Evolutionary conservation across 2,329 filamentous ascomycete genomes (phyloP).

Genomic region (Botrytis squamosa): DNA sequence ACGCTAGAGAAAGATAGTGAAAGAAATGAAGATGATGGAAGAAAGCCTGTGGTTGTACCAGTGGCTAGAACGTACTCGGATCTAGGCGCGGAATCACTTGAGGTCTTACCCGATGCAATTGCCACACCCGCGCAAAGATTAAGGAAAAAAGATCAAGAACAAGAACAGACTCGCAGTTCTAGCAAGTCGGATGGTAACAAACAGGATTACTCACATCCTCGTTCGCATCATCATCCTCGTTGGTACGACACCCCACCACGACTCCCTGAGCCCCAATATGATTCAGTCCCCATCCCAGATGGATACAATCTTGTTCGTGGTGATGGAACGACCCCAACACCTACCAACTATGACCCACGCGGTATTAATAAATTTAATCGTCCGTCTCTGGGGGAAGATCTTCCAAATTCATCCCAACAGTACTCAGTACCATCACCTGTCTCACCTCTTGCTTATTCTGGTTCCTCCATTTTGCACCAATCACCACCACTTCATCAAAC

Average conservation of each 20-base stretch:
- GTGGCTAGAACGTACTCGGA: slow-evolving; percentile 34
- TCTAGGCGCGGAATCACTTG: slow-evolving; percentile 22
- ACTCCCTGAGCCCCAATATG: slow-evolving; percentile 35
- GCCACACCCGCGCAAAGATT: background rate
- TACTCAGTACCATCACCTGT: slow-evolving; percentile 19
- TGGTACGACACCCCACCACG: slow-evolving; percentile 17
- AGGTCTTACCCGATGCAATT: background rate
- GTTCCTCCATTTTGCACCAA: background rate
- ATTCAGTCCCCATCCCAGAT: slow-evolving; percentile 38
- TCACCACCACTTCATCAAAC: background rate
- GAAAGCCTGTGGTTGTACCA: slow-evolving; percentile 19
- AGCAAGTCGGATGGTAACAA: background rate
- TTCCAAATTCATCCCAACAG: slow-evolving; percentile 23
- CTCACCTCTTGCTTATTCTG: background rate
- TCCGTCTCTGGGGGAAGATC: slow-evolving; percentile 17
- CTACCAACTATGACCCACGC: slow-evolving; percentile 35
- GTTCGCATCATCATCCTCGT: slow-evolving; percentile 24
- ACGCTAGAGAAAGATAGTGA: slow-evolving; percentile 25
- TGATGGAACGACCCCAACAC: slow-evolving; percentile 31
- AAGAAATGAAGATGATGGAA: slow-evolving; percentile 6
- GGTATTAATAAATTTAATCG: slow-evolving; percentile 23
- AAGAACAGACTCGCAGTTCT: background rate
- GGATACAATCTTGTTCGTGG: slow-evolving; percentile 37
- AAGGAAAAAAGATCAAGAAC: background rate
- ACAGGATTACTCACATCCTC: background rate